Evolutionary conservation across 441 rosid species (phyloP).

Genomic region (Croton laevigatus): DNA sequence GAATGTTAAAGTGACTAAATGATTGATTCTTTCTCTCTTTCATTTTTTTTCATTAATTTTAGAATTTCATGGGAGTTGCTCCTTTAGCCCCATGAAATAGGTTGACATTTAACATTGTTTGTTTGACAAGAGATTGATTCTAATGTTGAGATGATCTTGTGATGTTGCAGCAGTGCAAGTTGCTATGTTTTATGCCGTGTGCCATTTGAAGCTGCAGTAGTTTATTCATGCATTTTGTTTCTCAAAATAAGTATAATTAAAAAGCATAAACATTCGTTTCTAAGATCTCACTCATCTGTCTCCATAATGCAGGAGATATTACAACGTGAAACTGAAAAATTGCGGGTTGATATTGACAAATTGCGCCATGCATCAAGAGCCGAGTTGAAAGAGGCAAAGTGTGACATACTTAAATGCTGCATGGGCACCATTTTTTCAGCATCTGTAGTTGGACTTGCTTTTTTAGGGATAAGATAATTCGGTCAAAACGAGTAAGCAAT

Average conservation of each 20-base stretch:
- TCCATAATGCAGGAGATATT: conserved; percentile 5
- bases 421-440: conserved; percentile 87
- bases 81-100: not conserved
- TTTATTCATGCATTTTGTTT: not conserved
- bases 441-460: conserved; percentile 85
- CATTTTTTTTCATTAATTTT: too few relatives aligned
- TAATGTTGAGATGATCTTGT: not conserved
- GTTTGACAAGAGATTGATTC: too few relatives aligned
- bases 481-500: too few relatives aligned
- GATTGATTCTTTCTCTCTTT: too few relatives aligned
- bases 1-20: not conserved
- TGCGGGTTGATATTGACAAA: too few relatives aligned
- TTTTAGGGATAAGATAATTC: too few relatives aligned
- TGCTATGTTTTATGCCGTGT: not conserved
- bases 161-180: not conserved
- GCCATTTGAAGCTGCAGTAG: not conserved
- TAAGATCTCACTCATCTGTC: too few relatives aligned
- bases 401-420: conserved; percentile 87
- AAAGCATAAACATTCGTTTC: too few relatives aligned
- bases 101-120: too few relatives aligned
- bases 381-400: conserved; percentile 79
- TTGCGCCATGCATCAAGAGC: conserved; percentile 52
- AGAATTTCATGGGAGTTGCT: not conserved
- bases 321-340: too few relatives aligned
- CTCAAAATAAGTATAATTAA: too few relatives aligned